phyloP scores from a whole-genome alignment of 2,329 filamentous ascomycete genomes.

The Cryphonectria parasitica region DNA sequence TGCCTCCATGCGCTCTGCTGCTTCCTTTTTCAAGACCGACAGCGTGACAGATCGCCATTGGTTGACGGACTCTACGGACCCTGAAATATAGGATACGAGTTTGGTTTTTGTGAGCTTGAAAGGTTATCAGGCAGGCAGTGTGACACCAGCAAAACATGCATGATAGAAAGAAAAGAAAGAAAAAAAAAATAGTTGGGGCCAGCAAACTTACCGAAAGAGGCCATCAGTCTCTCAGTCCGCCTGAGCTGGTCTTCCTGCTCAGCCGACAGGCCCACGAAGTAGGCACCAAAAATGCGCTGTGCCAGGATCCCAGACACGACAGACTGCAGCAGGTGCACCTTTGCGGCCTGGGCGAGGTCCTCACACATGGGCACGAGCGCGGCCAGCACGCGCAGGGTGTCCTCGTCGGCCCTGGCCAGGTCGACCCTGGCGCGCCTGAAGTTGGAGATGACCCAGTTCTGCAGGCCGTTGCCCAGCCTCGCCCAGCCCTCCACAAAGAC shows the following conservation, averaged over 20 bases:
- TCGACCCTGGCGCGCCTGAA: slow-evolving; percentile 66
- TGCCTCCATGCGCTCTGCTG: slow-evolving; percentile 48
- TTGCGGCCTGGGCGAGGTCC: slow-evolving; percentile 53
- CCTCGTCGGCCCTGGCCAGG: slow-evolving; percentile 37
- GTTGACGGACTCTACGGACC: slow-evolving; percentile 59
- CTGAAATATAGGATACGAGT: slow-evolving; percentile 32
- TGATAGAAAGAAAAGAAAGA: not conserved
- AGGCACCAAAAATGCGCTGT: slow-evolving; percentile 63
- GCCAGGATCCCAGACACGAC: slow-evolving; percentile 63
- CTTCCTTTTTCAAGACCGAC: slow-evolving; percentile 59
- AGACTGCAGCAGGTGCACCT: slow-evolving; percentile 66
- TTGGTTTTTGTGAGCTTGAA: not conserved
- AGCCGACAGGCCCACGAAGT: slow-evolving; percentile 64
- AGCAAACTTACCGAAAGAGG: slow-evolving; percentile 43
- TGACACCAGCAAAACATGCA: not conserved
- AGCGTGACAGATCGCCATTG: slow-evolving; percentile 71
- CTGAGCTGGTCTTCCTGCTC: slow-evolving; percentile 56
- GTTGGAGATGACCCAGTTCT: slow-evolving; percentile 75
- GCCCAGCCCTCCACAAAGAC: slow-evolving; percentile 66
- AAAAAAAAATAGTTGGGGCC: not conserved
- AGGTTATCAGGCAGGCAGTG: not conserved
- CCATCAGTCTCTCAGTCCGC: slow-evolving; percentile 53
- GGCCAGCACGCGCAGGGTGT: not conserved
- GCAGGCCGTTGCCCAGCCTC: slow-evolving; percentile 66
- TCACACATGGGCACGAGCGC: slow-evolving; percentile 62